Base-by-base conservation (phyloP, 2,329 filamentous ascomycete species). In the Epicoccum sorghinum region DNA sequence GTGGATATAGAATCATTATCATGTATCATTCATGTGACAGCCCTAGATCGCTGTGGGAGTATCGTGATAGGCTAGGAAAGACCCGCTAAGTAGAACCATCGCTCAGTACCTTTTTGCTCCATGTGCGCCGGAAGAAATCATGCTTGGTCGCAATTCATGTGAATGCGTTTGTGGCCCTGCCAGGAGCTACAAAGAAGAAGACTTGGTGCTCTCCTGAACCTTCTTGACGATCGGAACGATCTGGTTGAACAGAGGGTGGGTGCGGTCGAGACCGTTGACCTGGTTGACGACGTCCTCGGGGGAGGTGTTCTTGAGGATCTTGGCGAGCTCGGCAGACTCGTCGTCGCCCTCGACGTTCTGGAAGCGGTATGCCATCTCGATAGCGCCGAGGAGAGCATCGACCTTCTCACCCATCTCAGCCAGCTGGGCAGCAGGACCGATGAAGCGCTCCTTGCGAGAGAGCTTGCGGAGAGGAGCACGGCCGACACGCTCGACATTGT, bases 391-490 rank as follows among this genome's bases (percentile, higher is more conserved):
- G 27, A 99, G 83, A 47, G 85, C 87, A 53, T 86, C 83, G 74
- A 88, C 89, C 65, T 85, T 83, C 77, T 91, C 82, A 55, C 86
- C 91, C 56, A 84, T 82, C 81, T 96, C 91, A 40, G 92, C 92
- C 14, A 99, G 85, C 78, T 96, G 89, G 8, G 90, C 86, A 40
- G 95, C 93, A 4, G 95, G 95, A 40, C 90, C 92, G 66, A 99
- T 88, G 80, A 99, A 96, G 39, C 95, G 92, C 80, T 99, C 95
- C 80, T 96, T 95, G 76, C 93, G 90, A 62, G 89, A 89, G 30
- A 99, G 84, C 83, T 99, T 99, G 74, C 95, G 89, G 57, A 99
- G 82, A 14, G 95, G 95, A 14, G 93, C 93, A 73, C 95, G 93
- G 51, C 93, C 95, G 61, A 99, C 95, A 76, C 95, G 93, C 81